phyloP scores from a whole-genome alignment of 371 early-diverging fungal genomes.

The Mucor velutinosus region DNA sequence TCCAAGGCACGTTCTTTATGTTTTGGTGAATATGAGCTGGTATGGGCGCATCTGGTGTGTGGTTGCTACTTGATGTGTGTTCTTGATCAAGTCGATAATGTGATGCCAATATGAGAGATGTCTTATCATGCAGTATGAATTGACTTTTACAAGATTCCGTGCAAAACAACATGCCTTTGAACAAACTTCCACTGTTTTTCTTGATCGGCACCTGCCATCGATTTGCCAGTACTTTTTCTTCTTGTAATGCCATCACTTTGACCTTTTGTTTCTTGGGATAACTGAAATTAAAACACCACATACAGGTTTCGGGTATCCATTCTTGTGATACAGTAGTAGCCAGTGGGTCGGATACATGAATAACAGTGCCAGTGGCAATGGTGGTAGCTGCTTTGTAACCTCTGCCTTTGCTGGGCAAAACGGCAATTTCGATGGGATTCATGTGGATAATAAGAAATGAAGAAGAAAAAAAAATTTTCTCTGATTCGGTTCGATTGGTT shows the following conservation, averaged over 20 bases:
- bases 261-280: slow-evolving; percentile 42
- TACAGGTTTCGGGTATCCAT: slow-evolving; percentile 47
- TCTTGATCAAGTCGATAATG: slow-evolving; percentile 14
- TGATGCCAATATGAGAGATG: neutral
- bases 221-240: neutral
- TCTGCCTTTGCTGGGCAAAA: slow-evolving; percentile 43
- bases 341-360: slow-evolving; percentile 34
- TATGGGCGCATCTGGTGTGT: neutral
- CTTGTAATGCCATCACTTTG: slow-evolving; percentile 15
- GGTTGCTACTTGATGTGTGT: neutral
- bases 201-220: neutral
- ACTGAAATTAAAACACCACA: slow-evolving; percentile 40
- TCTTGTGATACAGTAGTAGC: slow-evolving; percentile 41
- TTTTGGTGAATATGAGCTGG: neutral
- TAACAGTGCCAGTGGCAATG: slow-evolving; percentile 28
- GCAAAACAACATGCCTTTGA: slow-evolving; percentile 34
- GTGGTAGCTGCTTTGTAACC: slow-evolving; percentile 28
- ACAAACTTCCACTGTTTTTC: neutral
- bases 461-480: neutral
- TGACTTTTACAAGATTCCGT: slow-evolving; percentile 28
- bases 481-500: neutral
- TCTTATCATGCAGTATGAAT: neutral
- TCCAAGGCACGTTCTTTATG: neutral
- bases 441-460: neutral
- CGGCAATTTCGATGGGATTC: slow-evolving; percentile 6